These are phyloP conservation scores for Termitomyces sp. DNA, from an alignment of 768 basidiomycete species.

Conservation along the genomic window DNA sequence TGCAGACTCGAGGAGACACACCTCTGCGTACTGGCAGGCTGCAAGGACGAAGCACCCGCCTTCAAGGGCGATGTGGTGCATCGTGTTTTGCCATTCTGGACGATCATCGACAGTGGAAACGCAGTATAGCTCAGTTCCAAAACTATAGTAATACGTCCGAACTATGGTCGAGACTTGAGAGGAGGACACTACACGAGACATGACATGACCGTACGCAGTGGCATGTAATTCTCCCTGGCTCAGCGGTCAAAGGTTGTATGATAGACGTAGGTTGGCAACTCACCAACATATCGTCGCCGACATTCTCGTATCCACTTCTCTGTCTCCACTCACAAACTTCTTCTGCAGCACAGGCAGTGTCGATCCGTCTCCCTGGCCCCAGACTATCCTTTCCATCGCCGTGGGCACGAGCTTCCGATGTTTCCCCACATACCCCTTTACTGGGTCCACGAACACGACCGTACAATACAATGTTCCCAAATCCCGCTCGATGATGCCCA, in stretches of 20 bases:
- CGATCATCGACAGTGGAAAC: slow-evolving; percentile 63
- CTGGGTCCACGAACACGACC: slow-evolving; percentile 49
- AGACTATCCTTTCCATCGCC: slow-evolving; percentile 52
- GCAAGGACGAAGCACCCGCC: slow-evolving; percentile 67
- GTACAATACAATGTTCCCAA: slow-evolving; percentile 61
- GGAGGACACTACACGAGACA: not conserved
- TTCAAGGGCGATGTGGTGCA: slow-evolving; percentile 62
- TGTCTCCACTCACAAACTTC: slow-evolving; percentile 24
- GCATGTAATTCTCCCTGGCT: slow-evolving; percentile 68
- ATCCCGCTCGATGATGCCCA: slow-evolving; percentile 56
- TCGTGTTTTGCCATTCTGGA: slow-evolving; percentile 49
- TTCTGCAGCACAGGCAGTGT: slow-evolving; percentile 46
- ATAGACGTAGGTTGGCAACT: slow-evolving; percentile 12
- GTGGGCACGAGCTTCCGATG: slow-evolving; percentile 66
- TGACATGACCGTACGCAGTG: slow-evolving; percentile 15
- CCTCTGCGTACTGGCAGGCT: slow-evolving; percentile 54
- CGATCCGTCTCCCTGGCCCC: slow-evolving; percentile 55
- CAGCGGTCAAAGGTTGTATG: not conserved
- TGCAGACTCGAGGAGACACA: not conserved
- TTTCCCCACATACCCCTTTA: slow-evolving; percentile 48
- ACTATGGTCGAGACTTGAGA: slow-evolving; percentile 28
- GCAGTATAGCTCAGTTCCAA: slow-evolving; percentile 57
- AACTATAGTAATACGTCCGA: slow-evolving; percentile 53
- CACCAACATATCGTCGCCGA: slow-evolving; percentile 58
- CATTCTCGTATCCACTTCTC: slow-evolving; percentile 35